These are phyloP conservation scores for Eucalyptus erythrocorys DNA, from an alignment of 345 rosid species.

Conservation along the genomic window DNA sequence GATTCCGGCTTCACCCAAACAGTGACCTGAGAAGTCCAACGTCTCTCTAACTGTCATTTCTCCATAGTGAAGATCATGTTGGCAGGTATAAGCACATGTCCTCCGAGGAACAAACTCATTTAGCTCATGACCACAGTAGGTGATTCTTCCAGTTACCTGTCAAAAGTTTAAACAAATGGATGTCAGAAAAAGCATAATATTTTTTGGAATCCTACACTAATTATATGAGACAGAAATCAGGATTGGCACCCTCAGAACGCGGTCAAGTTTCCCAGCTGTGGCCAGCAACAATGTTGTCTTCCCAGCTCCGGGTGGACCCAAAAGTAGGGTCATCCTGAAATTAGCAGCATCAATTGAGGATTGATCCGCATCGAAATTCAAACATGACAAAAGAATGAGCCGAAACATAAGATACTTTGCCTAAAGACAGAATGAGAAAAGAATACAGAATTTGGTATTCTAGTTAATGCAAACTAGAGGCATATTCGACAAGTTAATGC, in stretches of 20 bases:
- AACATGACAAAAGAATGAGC: not conserved
- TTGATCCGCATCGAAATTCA: not conserved
- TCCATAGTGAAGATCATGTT: conserved; percentile 71
- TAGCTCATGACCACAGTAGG: conserved; percentile 69
- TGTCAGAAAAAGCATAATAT: not conserved
- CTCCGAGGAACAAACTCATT: conserved; percentile 64
- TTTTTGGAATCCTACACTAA: not conserved
- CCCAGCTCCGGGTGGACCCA: not conserved
- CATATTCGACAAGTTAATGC: not conserved
- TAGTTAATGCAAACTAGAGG: not conserved
- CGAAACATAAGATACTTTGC: not conserved
- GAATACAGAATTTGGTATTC: not conserved
- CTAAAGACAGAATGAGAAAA: not conserved
- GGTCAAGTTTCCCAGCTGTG: not conserved
- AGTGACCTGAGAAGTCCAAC: conserved; percentile 61
- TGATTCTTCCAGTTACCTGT: conserved; percentile 50
- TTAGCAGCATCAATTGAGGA: not conserved
- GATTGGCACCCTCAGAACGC: not conserved
- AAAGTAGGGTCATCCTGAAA: not conserved
- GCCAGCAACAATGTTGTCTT: not conserved
- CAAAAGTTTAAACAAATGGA: not conserved
- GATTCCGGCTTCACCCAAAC: conserved; percentile 61
- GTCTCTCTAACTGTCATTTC: conserved; percentile 89
- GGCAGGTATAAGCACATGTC: conserved; percentile 76
- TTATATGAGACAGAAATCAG: not conserved